phyloP scores from a whole-genome alignment of 805 yeast species.

The Kazachstania viticola region DNA sequence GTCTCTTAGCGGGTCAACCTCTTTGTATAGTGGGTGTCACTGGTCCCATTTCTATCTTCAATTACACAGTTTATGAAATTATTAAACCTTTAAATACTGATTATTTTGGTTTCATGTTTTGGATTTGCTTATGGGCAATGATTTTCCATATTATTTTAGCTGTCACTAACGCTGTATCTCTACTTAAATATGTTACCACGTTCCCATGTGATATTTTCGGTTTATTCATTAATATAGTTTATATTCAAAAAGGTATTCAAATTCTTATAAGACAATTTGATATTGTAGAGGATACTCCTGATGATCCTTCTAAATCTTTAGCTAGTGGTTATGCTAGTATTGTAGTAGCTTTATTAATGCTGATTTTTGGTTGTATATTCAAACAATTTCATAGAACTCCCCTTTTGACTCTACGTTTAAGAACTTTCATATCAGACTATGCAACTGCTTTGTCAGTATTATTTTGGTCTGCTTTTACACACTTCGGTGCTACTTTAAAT shows the following conservation, averaged over 20 bases:
- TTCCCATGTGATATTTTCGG: constrained; percentile 93
- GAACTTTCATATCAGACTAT: constrained; percentile 75
- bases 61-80: constrained; percentile 57
- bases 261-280: constrained; percentile 63
- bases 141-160: constrained; percentile 68
- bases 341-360: constrained; percentile 63
- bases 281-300: constrained; percentile 4
- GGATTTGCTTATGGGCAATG: constrained; percentile 91
- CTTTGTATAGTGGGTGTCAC: constrained; percentile 93
- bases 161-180: constrained; percentile 51
- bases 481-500: constrained; percentile 72
- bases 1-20: constrained; percentile 81
- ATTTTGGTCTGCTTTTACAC: constrained; percentile 87
- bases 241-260: constrained; percentile 84
- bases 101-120: constrained; percentile 87
- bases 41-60: constrained; percentile 88
- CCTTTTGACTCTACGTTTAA: constrained; percentile 43
- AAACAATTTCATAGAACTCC: constrained; percentile 36
- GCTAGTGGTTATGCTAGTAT: constrained; percentile 62
- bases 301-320: constrained; percentile 24
- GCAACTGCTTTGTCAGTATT: constrained; percentile 75
- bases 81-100: constrained; percentile 30
- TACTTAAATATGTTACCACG: constrained; percentile 58
- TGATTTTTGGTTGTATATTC: constrained; percentile 68
- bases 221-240: constrained; percentile 75